Conservation (phyloP, 139 green algal genomes). For the Chlamydomonas incerta region DNA sequence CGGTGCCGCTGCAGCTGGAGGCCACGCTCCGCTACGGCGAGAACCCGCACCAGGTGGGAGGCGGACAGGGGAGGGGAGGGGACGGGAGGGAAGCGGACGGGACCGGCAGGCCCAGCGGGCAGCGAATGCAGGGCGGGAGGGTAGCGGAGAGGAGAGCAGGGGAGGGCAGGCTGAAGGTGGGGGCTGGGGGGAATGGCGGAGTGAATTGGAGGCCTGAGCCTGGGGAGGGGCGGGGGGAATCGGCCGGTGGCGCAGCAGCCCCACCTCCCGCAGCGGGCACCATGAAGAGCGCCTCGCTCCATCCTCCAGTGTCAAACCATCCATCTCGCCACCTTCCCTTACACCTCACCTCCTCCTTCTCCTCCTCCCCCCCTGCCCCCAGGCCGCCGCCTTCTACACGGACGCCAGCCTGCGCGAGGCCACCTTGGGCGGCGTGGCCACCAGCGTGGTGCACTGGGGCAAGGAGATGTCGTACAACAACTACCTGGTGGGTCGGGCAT, state of each 20-base stretch:
- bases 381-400: conserved; percentile 94
- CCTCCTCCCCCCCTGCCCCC: neutral
- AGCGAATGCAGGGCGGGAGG: neutral
- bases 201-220: neutral
- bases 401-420: conserved; percentile 90
- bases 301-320: no score
- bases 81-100: neutral
- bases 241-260: no score
- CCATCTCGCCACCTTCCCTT: no score
- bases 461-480: conserved; percentile 99
- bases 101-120: no score
- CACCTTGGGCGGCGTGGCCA: conserved; percentile 85
- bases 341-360: no score
- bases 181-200: neutral
- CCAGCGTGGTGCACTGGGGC: conserved; percentile 86
- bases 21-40: conserved; percentile 88
- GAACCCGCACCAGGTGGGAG: conserved; percentile 95
- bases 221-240: no score
- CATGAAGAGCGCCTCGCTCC: no score
- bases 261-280: no score
- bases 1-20: conserved; percentile 86
- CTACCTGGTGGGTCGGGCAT: conserved; percentile 84
- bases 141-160: neutral
- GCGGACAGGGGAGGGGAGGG: neutral
- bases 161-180: neutral